Conservation (phyloP, 2,329 filamentous ascomycete genomes). For the Macrophomina pseudophaseolina region DNA sequence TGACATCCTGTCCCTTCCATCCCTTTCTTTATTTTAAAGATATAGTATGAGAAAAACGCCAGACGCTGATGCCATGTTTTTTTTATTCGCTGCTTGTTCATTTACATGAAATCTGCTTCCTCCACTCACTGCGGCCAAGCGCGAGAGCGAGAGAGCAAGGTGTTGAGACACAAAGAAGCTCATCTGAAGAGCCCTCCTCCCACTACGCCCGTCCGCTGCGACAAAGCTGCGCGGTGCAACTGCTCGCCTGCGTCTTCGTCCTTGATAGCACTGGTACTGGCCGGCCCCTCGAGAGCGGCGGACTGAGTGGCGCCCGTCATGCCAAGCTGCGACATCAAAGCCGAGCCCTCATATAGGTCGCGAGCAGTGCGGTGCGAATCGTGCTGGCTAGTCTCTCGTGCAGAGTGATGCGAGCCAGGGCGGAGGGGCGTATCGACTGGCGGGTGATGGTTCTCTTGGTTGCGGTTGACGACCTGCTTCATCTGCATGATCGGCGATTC, state of each 20-base stretch:
- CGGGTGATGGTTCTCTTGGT: neutral
- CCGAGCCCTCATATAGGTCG: conserved; percentile 18
- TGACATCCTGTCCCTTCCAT: too few relatives aligned
- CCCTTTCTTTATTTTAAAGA: too few relatives aligned
- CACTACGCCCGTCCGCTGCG: conserved; percentile 16
- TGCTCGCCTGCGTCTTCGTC: conserved; percentile 24
- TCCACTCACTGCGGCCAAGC: too few relatives aligned
- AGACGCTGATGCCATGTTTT: conserved; percentile 13
- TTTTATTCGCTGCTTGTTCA: neutral
- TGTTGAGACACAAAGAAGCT: neutral
- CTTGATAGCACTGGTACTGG: conserved; percentile 12
- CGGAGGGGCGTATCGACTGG: conserved; percentile 15
- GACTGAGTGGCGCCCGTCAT: neutral
- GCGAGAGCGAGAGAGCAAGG: too few relatives aligned
- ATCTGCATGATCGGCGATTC: conserved; percentile 46
- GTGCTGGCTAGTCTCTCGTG: neutral
- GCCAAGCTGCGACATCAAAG: conserved; percentile 16
- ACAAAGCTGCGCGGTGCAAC: conserved; percentile 21
- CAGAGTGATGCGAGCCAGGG: neutral
- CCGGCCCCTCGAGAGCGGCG: neutral
- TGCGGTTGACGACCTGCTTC: conserved; percentile 32
- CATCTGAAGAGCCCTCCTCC: conserved; percentile 20
- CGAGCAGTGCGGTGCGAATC: neutral
- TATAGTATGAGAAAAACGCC: neutral
- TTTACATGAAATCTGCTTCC: too few relatives aligned